A percentile compares a stretch with the other conserved stretches of the same genome.
Conservation (phyloP, 192 early-diverging fungal genomes). For the Physocladia obscura region DNA sequence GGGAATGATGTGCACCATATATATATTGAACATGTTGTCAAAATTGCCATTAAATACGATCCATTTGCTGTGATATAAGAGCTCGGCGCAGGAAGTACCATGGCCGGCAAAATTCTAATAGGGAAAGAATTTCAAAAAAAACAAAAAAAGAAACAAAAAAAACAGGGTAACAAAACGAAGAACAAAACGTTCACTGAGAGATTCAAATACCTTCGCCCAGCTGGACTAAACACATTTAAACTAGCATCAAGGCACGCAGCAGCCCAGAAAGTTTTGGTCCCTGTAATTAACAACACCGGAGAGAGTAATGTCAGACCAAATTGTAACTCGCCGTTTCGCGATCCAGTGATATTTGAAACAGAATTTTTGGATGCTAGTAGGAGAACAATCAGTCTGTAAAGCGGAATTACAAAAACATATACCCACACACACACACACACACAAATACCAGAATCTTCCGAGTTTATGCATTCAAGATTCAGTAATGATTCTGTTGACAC, state of each 20-base stretch:
- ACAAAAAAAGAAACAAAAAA: constrained; percentile 2
- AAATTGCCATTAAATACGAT: constrained; percentile 66
- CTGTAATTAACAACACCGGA: constrained; percentile 60
- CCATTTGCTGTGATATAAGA: constrained; percentile 58
- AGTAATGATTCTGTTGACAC: background rate
- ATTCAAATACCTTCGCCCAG: constrained; percentile 70
- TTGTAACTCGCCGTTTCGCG: constrained; percentile 43
- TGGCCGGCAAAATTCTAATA: constrained; percentile 64
- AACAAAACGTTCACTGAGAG: no score
- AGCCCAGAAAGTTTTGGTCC: constrained; percentile 58
- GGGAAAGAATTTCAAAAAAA: background rate
- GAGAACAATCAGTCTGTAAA: background rate
- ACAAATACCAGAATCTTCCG: constrained; percentile 12
- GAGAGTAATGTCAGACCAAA: constrained; percentile 65
- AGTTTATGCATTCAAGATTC: constrained; percentile 36
- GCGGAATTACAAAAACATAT: background rate
- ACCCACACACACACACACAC: no score
- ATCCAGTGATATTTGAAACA: constrained; percentile 50
- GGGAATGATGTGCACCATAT: constrained; percentile 55
- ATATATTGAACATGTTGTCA: constrained; percentile 59
- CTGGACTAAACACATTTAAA: constrained; percentile 62
- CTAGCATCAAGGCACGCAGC: constrained; percentile 67
- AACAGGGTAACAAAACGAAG: no score
- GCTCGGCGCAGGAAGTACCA: constrained; percentile 62
- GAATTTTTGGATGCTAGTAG: constrained; percentile 11